Evolutionary conservation across 352 stramenopile species (phyloP).

Genomic region (Phytophthora sp.): DNA sequence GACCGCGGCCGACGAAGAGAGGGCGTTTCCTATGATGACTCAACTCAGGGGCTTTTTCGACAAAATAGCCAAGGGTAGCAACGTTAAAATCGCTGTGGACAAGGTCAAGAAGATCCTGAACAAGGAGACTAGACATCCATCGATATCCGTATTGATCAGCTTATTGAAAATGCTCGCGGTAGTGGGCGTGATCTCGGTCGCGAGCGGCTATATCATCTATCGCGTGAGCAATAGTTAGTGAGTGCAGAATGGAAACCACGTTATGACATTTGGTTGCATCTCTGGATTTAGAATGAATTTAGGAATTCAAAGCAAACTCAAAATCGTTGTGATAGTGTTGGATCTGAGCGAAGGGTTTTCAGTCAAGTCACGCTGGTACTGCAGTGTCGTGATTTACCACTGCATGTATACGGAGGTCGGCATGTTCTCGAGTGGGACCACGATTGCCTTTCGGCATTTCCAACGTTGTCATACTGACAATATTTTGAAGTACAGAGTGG

Average conservation of each 20-base stretch:
- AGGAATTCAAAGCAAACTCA: no score
- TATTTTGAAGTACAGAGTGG: no score
- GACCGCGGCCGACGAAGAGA: constrained; percentile 15
- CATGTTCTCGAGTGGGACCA: no score
- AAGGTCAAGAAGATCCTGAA: constrained; percentile 24
- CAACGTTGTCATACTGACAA: no score
- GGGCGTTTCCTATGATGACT: constrained; percentile 4
- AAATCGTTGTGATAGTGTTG: no score
- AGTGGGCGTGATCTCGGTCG: constrained; percentile 17
- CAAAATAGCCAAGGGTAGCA: not conserved
- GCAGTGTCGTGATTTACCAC: no score
- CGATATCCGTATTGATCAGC: constrained; percentile 20
- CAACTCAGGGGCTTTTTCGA: constrained; percentile 14
- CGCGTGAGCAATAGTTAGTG: constrained; percentile 13
- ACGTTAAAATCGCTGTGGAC: not conserved
- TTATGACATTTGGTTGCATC: no score
- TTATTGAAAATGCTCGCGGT: constrained; percentile 29
- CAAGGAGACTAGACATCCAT: constrained; percentile 22
- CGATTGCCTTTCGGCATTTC: no score
- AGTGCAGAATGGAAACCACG: constrained; percentile 8
- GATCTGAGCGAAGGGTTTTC: no score
- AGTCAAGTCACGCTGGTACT: no score
- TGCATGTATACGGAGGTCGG: no score
- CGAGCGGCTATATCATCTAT: constrained; percentile 30
- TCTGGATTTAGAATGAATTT: no score